Base-by-base conservation (phyloP, 352 stramenopile species). In the Blastocystis sp. region DNA sequence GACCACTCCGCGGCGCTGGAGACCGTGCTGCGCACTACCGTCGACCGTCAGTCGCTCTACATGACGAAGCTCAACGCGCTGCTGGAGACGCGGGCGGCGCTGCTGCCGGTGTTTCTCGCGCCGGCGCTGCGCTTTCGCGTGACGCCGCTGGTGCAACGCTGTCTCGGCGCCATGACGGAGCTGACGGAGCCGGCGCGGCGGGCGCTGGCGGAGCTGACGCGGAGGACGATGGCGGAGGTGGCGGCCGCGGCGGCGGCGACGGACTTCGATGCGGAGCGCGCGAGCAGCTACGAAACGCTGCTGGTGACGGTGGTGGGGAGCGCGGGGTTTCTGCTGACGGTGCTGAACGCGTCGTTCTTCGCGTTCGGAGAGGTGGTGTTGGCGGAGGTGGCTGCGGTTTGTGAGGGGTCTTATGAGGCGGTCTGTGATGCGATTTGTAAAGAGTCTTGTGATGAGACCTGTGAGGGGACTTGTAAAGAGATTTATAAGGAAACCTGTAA, bases 41-140 rank as follows among this genome's bases (percentile, higher is more conserved):
- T 21, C 24, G 69, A 81, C 11, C 36, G 36, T 29, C 69, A 64
- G 29, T 48, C 29, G 24, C 11, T 64, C 6, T 81, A 81, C 40
- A 48, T 81, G n/a, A 81, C 61, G 27, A 63, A 64, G 24, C 53
- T 81, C 32, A 27, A n/a, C 34, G 36, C 69, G 11, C 18, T 81
- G 14, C 46, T 81, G 4, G 69, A 81, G 29, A 81, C 61, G 32
- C 21, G 36, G 0, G 16, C 69, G 1, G 21, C 29, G 6, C 9
- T 81, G n/a, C 7, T 57, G 16, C n/a, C 48, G 16, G 6, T 27
- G 14, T 57, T 81, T 51, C 63, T 81, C 69, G 29, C n/a, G 1
- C 69, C 69, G 16, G 46, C 69, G 2, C 21, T 81, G 18, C 48
- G 63, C 21, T 21, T 64, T 2, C 44, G 29, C 1, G 40, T 61